phyloP scores from a whole-genome alignment of 176 grass and related monocot species.

The Cenchrus fungigraminus region DNA sequence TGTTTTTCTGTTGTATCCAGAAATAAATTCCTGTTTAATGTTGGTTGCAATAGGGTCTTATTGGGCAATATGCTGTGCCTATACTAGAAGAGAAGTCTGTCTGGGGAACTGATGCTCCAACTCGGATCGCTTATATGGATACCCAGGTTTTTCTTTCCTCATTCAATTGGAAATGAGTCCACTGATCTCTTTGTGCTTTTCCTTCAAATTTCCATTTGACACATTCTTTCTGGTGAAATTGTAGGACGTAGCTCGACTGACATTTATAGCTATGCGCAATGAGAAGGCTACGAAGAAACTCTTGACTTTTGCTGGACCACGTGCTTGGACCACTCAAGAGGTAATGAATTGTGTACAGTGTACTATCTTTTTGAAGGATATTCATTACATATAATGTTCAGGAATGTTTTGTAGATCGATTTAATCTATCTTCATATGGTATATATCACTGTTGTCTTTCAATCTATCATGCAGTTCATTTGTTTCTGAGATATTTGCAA shows the following conservation, averaged over 20 bases:
- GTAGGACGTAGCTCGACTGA: slow-evolving; percentile 85
- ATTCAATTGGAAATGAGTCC: slow-evolving; percentile 13
- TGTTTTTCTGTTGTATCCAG: slow-evolving; percentile 21
- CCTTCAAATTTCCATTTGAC: slow-evolving; percentile 41
- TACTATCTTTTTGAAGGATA: slow-evolving; percentile 3
- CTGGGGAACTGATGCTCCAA: slow-evolving; percentile 99
- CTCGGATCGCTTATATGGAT: slow-evolving; percentile 98
- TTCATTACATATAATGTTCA: slow-evolving; percentile 26
- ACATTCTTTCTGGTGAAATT: slow-evolving; percentile 33
- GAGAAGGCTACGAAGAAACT: slow-evolving; percentile 81
- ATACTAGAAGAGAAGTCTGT: slow-evolving; percentile 99
- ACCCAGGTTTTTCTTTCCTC: slow-evolving; percentile 68
- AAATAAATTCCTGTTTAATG: slow-evolving; percentile 33
- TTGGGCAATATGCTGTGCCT: slow-evolving; percentile 98
- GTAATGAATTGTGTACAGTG: slow-evolving; percentile 41
- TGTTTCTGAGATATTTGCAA: slow-evolving; percentile 25
- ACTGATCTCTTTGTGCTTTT: slow-evolving; percentile 9
- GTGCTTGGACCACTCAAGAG: slow-evolving; percentile 99
- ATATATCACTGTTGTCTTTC: slow-evolving; percentile 12
- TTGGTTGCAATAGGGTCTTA: slow-evolving; percentile 75
- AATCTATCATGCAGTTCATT: slow-evolving; percentile 4
- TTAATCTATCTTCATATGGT: slow-evolving; percentile 10
- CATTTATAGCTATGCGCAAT: slow-evolving; percentile 91
- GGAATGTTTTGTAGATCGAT: neutral
- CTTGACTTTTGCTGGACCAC: slow-evolving; percentile 93